These are phyloP conservation scores for Stentor roeselii DNA, from an alignment of 73 alveolate species.

Conservation along the genomic window DNA sequence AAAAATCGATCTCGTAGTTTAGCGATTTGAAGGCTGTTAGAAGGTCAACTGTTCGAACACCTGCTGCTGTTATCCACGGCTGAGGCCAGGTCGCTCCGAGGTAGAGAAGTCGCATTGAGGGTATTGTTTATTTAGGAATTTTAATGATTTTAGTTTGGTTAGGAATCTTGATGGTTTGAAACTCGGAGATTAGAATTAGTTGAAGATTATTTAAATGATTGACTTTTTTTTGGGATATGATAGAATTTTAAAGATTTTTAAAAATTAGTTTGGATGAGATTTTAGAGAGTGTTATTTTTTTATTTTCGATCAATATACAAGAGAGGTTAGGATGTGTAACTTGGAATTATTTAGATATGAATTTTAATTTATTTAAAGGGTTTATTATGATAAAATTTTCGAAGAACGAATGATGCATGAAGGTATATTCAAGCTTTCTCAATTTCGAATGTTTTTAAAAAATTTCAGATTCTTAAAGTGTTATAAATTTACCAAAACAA, in stretches of 20 bases:
- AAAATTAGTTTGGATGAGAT: too few species aligned
- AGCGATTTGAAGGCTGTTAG: not conserved
- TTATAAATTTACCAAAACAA: too few species aligned
- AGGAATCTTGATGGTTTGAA: not conserved
- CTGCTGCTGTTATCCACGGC: slow-evolving; percentile 27
- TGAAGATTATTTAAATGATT: not conserved
- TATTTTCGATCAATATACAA: too few species aligned
- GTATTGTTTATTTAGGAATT: not conserved
- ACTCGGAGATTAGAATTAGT: not conserved
- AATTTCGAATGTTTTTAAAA: not conserved
- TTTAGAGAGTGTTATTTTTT: too few species aligned
- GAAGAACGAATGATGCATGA: not conserved
- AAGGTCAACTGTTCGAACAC: not conserved
- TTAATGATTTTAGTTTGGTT: not conserved
- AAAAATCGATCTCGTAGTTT: not conserved
- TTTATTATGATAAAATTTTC: too few species aligned
- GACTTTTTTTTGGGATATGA: not conserved
- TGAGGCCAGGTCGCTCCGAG: slow-evolving; percentile 27
- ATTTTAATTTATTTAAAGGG: not conserved
- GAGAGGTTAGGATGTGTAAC: not conserved
- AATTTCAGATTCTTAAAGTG: not conserved
- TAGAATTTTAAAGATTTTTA: too few species aligned
- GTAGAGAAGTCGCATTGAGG: not conserved
- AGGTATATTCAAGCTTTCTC: not conserved
- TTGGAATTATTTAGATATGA: too few species aligned